These are phyloP conservation scores for Trichoderma arundinaceum DNA, from an alignment of 2,329 filamentous ascomycete genomes.

Conservation along the genomic window DNA sequence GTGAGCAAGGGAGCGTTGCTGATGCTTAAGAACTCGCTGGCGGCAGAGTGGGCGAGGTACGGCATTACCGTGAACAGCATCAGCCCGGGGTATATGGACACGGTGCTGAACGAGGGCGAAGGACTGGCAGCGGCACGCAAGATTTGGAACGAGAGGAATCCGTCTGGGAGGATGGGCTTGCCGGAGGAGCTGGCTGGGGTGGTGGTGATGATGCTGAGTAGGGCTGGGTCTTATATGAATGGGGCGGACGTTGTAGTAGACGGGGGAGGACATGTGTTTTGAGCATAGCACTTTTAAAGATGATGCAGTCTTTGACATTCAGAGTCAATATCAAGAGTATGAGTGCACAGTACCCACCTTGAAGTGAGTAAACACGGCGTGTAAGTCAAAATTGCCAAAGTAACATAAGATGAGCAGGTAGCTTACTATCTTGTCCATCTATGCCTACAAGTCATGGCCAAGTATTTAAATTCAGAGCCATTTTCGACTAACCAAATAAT, in stretches of 20 bases:
- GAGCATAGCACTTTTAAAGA: not conserved
- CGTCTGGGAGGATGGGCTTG: conserved; percentile 68
- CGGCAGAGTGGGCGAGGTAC: conserved; percentile 73
- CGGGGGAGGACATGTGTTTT: conserved; percentile 51
- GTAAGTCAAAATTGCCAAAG: no score
- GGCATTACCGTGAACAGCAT: conserved; percentile 75
- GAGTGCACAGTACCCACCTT: no score
- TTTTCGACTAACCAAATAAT: no score
- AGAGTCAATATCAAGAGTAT: not conserved
- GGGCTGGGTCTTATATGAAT: conserved; percentile 70
- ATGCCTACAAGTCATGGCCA: no score
- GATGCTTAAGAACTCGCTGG: conserved; percentile 67
- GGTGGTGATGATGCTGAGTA: conserved; percentile 64
- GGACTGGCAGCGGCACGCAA: conserved; percentile 59
- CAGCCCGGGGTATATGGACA: conserved; percentile 79
- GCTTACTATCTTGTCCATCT: no score
- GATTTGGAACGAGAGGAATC: conserved; percentile 65
- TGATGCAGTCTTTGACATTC: no score
- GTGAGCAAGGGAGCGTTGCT: conserved; percentile 71
- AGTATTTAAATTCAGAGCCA: no score
- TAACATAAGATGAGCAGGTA: no score
- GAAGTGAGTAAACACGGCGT: no score
- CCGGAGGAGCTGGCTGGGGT: conserved; percentile 68
- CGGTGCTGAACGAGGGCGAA: conserved; percentile 71
- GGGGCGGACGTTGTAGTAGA: conserved; percentile 70